phyloP scores from a whole-genome alignment of 345 rosid genomes.

The Eucalyptus erythrocorys region DNA sequence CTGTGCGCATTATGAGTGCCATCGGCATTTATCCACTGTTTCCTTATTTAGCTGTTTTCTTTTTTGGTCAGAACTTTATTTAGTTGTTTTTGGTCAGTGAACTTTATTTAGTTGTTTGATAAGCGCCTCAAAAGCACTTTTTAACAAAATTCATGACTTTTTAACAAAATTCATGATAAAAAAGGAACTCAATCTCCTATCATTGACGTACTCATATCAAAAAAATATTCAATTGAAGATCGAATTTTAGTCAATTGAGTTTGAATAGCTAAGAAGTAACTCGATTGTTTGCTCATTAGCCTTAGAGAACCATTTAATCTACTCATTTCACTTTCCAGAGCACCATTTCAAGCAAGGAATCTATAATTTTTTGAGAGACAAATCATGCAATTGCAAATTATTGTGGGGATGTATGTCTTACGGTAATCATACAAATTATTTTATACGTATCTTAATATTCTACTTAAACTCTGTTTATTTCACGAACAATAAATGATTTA shows the following conservation, averaged over 20 bases:
- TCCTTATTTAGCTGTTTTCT: neutral
- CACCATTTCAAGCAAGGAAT: neutral
- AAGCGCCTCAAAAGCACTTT: fast-evolving
- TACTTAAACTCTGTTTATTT: fast-evolving
- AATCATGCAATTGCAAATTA: neutral
- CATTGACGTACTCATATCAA: neutral
- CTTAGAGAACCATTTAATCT: neutral
- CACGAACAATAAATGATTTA: fast-evolving
- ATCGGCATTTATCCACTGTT: neutral
- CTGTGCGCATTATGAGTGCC: neutral
- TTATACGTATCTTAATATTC: neutral
- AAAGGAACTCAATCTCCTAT: neutral
- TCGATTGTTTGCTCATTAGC: neutral
- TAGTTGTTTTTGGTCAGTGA: too few relatives aligned
- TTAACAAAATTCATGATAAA: neutral
- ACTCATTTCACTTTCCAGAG: neutral
- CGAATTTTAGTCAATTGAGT: neutral
- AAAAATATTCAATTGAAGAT: neutral
- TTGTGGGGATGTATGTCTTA: neutral
- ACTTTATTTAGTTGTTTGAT: neutral
- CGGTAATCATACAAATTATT: neutral
- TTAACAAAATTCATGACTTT: neutral
- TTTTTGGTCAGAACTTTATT: too few relatives aligned
- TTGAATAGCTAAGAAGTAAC: neutral
- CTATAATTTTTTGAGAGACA: neutral